Base-by-base conservation (phyloP, 164 flowering plant genomes). In the Magnolia sinica region DNA sequence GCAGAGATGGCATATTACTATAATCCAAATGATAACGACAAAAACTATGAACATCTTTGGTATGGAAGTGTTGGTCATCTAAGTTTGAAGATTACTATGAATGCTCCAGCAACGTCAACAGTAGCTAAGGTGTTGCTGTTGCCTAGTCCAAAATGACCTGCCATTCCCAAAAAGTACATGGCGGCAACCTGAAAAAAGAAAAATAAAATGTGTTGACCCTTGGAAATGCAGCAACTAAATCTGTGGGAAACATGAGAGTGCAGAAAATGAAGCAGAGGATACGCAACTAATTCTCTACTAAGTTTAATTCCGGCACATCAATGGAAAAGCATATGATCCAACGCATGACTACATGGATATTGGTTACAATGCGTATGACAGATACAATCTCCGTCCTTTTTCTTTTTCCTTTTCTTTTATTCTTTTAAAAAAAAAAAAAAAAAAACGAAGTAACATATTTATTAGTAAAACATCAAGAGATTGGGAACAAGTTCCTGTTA, bases 41-140 rank as follows among this genome's bases (percentile, higher is more conserved):
- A 52, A 9, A 8, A 52, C 59, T 8, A 52, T 8, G 14, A 14
- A 9, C 61, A 8, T 55, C 13, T 55, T 55, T 11, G 18, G 10
- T 2, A 9, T 14, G 14, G 14, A 9, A 9, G 14, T 8, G 14
- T 4, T 52, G 13, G 14, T 52, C 59, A 52, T 8, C 13, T 8
- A 52, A 52, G 59, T 55, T 55, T 16, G 16, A 55, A 11, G 13
- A 55, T 18, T 87, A 96, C 99, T 68, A 91, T 91, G 83, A 86
- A 96, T 77, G 99, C 97, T 75, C 93, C 98, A 75, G 99, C 99
- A 75, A 96, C 97, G 86, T 94, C 99, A 73, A 96, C 87, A 13
- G 99, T 94, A 74, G 98, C 99, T 29, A 96, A 84, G 23, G 90
- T 86, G 79, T 96, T 96, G 89, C 93, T 96, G 88, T 96, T 96